phyloP scores from a whole-genome alignment of 352 stramenopile species.

The Phytophthora nicotianae region DNA sequence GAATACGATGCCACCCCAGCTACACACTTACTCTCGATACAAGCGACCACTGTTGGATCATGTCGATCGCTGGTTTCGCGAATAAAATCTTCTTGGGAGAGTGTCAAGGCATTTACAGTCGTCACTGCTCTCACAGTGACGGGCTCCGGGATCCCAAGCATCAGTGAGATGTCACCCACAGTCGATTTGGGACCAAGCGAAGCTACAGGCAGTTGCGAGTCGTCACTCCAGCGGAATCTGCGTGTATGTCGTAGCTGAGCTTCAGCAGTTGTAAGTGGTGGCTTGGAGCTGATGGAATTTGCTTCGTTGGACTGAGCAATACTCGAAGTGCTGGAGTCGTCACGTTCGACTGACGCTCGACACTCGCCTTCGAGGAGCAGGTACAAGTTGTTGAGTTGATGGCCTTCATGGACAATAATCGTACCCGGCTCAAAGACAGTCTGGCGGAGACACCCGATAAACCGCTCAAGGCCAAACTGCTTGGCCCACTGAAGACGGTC shows the following conservation, averaged over 20 bases:
- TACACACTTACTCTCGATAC: constrained; percentile 30
- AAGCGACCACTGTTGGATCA: constrained; percentile 33
- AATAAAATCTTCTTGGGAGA: constrained; percentile 44
- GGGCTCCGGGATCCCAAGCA: constrained; percentile 39
- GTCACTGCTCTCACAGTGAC: constrained; percentile 43
- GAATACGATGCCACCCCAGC: not conserved
- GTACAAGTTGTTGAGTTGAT: constrained; percentile 34
- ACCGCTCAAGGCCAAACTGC: constrained; percentile 40
- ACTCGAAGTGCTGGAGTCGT: constrained; percentile 7
- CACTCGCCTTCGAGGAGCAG: constrained; percentile 51
- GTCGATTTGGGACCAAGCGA: constrained; percentile 43
- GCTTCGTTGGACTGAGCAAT: constrained; percentile 4
- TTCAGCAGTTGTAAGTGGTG: constrained; percentile 25
- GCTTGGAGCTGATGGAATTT: constrained; percentile 8
- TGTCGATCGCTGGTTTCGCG: constrained; percentile 46
- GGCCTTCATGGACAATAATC: constrained; percentile 34
- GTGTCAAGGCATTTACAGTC: constrained; percentile 37
- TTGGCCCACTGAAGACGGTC: constrained; percentile 44
- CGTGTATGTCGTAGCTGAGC: constrained; percentile 32
- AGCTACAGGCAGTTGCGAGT: constrained; percentile 36
- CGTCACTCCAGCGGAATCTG: constrained; percentile 32
- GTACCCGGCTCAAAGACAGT: constrained; percentile 39
- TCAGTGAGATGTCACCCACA: constrained; percentile 48
- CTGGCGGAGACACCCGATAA: constrained; percentile 42
- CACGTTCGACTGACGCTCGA: constrained; percentile 35